phyloP scores from a whole-genome alignment of 371 early-diverging fungal genomes.

The Syncephalastrum monosporum region DNA sequence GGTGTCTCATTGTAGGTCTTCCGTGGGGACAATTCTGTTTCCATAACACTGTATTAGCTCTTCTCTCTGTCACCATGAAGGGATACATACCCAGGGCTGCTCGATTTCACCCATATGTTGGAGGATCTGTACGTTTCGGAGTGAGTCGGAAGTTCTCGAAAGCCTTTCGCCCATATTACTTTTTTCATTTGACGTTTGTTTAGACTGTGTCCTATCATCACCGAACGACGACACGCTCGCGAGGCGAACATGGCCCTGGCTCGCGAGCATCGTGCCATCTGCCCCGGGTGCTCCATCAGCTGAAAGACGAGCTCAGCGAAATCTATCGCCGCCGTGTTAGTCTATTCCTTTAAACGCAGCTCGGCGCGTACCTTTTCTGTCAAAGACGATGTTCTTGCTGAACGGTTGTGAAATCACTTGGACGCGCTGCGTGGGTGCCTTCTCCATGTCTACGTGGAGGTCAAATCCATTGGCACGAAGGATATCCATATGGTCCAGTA shows the following conservation, averaged over 20 bases:
- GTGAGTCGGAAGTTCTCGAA: conserved; percentile 3
- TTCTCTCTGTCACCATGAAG: neutral
- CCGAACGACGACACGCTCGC: conserved; percentile 73
- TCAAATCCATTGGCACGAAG: conserved; percentile 83
- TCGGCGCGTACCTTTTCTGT: conserved; percentile 35
- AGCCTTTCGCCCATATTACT: conserved; percentile 16
- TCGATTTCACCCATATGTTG: conserved; percentile 77
- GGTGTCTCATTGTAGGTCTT: conserved; percentile 92
- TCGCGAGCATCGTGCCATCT: conserved; percentile 63
- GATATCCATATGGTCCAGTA: conserved; percentile 71
- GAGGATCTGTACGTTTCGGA: conserved; percentile 51
- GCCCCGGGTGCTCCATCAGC: conserved; percentile 43
- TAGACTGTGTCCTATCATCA: conserved; percentile 81
- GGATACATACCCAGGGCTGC: conserved; percentile 78
- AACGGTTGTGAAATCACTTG: conserved; percentile 65
- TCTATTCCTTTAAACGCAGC: too few species aligned
- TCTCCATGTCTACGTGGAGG: conserved; percentile 55
- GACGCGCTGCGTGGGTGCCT: conserved; percentile 62
- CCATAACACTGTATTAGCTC: conserved; percentile 1
- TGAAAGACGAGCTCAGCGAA: conserved; percentile 69
- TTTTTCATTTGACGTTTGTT: conserved; percentile 66
- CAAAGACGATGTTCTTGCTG: conserved; percentile 63
- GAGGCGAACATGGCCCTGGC: conserved; percentile 73
- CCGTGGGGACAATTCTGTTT: conserved; percentile 97
- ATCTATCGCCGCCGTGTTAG: conserved; percentile 40